These are phyloP conservation scores for Actinomucor elegans DNA, from an alignment of 371 early-diverging fungal genomes.

Conservation along the genomic window DNA sequence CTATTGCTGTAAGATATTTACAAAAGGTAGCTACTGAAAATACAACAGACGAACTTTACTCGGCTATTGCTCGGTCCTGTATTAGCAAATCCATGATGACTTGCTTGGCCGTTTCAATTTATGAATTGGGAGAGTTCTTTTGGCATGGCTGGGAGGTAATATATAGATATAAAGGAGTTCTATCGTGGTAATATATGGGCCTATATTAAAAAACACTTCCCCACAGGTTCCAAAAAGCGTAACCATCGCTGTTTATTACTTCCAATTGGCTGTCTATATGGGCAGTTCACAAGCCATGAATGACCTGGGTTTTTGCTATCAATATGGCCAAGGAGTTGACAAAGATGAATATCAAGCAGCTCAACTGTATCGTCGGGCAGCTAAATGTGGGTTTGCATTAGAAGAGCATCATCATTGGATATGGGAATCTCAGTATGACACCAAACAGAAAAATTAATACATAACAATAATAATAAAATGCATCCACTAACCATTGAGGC, in stretches of 20 bases:
- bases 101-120: slow-evolving; percentile 79
- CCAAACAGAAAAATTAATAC: too few relatives aligned
- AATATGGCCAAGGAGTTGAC: slow-evolving; percentile 80
- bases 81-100: slow-evolving; percentile 6
- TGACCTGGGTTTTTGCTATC: slow-evolving; percentile 76
- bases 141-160: slow-evolving; percentile 89
- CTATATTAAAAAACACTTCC: background rate
- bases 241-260: slow-evolving; percentile 73
- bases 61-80: slow-evolving; percentile 8
- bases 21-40: slow-evolving; percentile 74
- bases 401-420: slow-evolving; percentile 90
- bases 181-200: slow-evolving; percentile 54
- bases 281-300: slow-evolving; percentile 90
- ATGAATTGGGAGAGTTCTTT: slow-evolving; percentile 78
- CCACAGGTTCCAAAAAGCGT: slow-evolving; percentile 8
- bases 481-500: too few relatives aligned
- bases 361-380: slow-evolving; percentile 80
- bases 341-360: slow-evolving; percentile 78
- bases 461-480: too few relatives aligned
- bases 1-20: slow-evolving; percentile 65
- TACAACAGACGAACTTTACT: slow-evolving; percentile 58
- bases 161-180: background rate
- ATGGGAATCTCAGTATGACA: slow-evolving; percentile 50
- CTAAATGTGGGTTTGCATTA: slow-evolving; percentile 63
- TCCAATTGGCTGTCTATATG: slow-evolving; percentile 83